Base-by-base conservation (phyloP, 495 filamentous ascomycete genomes). In the Neurospora sp. region DNA sequence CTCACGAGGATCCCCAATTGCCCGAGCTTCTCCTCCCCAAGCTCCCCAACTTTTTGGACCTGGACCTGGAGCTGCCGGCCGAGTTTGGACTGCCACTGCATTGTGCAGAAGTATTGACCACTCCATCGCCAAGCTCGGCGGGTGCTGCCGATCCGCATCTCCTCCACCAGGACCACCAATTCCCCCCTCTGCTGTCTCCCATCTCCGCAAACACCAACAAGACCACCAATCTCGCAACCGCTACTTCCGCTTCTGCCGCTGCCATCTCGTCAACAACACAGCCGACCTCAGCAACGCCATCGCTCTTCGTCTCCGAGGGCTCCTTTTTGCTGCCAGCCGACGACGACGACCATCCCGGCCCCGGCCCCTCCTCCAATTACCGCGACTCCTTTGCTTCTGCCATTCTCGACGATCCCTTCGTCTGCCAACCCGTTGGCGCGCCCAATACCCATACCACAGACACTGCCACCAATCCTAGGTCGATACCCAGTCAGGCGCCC, bases 381-480 rank as follows among this genome's bases (percentile, higher is more conserved):
- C 82, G 84, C 45, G 84, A 83, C 71, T 85, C 84, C 38, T 75
- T 84, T 61, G 70, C 77, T 31, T 85, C 83, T 65, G 31, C 53
- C 41, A 83, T 84, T 65, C 78, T 81, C 74, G 82, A 85, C 78
- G 84, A 85, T 69, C 82, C 83, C 14, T 85, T 86, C 74, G 83
- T 85, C 77, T 82, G 80, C 71, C 77, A 83, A 39, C 73, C 72
- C 12, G 71, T 73, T 27, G 69, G 76, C 75, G 69, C 42, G 68
- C 44, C 45, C 53, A 65, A 65, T 35, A 59, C 70, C 69, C 74
- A 37, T 47, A 27, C 70, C 68, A 41, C 69, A 20, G 18, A 39
- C 70, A 37, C 42, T 68, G 71, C 68, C 47, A 70, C 69, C n/a
- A 22, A 70, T 75, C 65, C 44, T 39, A 65, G 53, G 16, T 27